Percentiles rank a stretch among this genome's conserved stretches.
Evolutionary conservation across 1,284 basidiomycete species (phyloP).

Genomic region (Irpex sp.): DNA sequence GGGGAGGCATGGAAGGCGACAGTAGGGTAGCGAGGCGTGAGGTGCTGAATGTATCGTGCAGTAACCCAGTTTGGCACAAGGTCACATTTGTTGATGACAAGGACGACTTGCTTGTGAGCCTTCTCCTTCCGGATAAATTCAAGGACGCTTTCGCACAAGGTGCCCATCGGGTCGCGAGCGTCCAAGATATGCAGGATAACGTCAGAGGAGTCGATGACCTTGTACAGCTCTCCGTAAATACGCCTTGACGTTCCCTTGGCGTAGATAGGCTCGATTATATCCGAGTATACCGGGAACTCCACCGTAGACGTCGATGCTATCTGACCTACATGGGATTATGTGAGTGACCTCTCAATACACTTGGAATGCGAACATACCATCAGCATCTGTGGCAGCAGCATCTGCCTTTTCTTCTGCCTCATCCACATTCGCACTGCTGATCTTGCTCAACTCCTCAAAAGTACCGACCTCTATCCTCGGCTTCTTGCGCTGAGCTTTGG

Average conservation of each 20-base stretch:
- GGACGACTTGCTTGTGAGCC: constrained; percentile 94
- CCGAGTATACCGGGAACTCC: constrained; percentile 63
- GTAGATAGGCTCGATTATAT: constrained; percentile 84
- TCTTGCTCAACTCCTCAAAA: constrained; percentile 82
- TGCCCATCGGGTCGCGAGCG: constrained; percentile 94
- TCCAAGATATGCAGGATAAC: constrained; percentile 96
- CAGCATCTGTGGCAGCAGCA: constrained; percentile 32
- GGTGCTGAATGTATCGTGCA: constrained; percentile 94
- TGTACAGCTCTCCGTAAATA: constrained; percentile 98
- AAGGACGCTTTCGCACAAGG: constrained; percentile 94
- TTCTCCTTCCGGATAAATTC: constrained; percentile 96
- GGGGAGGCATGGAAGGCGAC: constrained; percentile 99
- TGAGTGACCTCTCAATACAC: background rate
- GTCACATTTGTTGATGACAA: constrained; percentile 98
- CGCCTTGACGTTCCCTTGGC: constrained; percentile 90
- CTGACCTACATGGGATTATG: constrained; percentile 30
- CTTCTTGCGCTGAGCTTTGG: constrained; percentile 89
- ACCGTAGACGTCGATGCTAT: constrained; percentile 29
- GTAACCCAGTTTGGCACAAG: constrained; percentile 99
- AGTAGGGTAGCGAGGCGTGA: constrained; percentile 85
- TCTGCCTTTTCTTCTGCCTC: constrained; percentile 39
- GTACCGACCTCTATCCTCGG: constrained; percentile 81
- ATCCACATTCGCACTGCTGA: constrained; percentile 47
- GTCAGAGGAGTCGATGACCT: constrained; percentile 98
- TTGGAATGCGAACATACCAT: constrained; percentile 28